Evolutionary conservation across 2,329 filamentous ascomycete genomes (phyloP), one percentile per base, ranked within the genome.

Genomic region (Cladosporium phlei): DNA sequence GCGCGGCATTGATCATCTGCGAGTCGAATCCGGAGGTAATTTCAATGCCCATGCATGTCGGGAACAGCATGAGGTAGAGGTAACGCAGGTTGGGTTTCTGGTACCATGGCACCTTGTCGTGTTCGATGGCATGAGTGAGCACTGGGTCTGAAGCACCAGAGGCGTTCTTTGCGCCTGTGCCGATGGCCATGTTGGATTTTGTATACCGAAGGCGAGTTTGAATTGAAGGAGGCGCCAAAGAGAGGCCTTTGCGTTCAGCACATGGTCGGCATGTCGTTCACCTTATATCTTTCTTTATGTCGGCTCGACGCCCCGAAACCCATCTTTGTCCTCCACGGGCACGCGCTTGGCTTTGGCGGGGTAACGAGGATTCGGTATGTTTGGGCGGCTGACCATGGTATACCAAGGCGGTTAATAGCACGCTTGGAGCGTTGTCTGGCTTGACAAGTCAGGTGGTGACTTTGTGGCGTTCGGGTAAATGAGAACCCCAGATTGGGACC

Each of bases 11-110:
- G 47, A 56, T 56, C 27, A 75, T 70, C 21, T 69, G 74, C 3
- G 71, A 74, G 55, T 79, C 78, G 54, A 80, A 81, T 0, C 78
- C 77, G 3, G 76, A 78, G 0, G 77, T 80, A 56, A 78, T 78
- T 64, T 82, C 79, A 48, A 82, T 78, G 37, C 79, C 79, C 66
- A 82, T 77, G 59, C 76, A 80, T 33, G 76, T 77, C 17, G 77
- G 76, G 48, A 82, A 76, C 39, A 83, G 70, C 49, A 78, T 63
- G 5, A 82, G 59, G 56, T 83, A 82, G 28, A 82, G 67, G 14
- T 58, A 59, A 44, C 78, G 69, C 29, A 82, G 65, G 52, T 82
- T 82, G 1, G 73, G 76, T 61, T 83, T 83, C 56, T 69, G 71
- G 65, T 73, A 80, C 76, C 77, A 82, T 47, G 64, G 24, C 21